Conservation (phyloP, 208 protist species). For the Wallacemonas collosoma region DNA sequence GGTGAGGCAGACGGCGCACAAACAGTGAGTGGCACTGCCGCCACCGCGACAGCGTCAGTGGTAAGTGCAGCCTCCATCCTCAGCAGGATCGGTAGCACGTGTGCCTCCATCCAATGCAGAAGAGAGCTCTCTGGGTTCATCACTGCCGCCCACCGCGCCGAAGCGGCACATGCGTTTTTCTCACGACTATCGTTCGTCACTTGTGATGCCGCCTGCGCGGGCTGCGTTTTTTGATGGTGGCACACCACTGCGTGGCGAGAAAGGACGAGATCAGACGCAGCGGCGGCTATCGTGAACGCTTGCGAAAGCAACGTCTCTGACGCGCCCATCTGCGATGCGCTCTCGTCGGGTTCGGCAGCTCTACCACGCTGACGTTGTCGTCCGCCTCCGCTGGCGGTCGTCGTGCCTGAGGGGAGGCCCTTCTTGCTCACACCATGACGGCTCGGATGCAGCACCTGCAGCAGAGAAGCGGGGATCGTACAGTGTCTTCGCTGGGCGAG, state of each 20-base stretch:
- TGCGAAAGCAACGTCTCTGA: neutral
- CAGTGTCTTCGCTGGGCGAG: neutral
- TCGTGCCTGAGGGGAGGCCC: neutral
- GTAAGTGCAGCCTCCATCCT: constrained; percentile 4
- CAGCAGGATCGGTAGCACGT: neutral
- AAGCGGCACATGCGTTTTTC: neutral
- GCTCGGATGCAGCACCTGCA: neutral
- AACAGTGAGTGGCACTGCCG: neutral
- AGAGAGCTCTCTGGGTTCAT: neutral
- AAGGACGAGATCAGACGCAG: neutral
- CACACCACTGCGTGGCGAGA: no score
- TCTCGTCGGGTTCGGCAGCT: neutral
- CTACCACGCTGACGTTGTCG: neutral
- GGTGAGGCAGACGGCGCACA: neutral
- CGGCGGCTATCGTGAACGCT: neutral
- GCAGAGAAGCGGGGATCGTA: neutral
- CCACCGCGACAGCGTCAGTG: neutral
- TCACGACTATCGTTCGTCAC: no score
- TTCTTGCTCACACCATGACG: neutral
- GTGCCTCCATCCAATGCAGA: neutral
- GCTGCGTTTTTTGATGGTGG: no score
- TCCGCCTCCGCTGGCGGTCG: neutral
- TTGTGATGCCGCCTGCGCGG: no score
- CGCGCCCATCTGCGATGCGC: neutral
- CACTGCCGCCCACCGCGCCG: neutral